These are phyloP conservation scores for Leucocoprinus sp. DNA, from an alignment of 768 basidiomycete genomes.

Conservation along the genomic window DNA sequence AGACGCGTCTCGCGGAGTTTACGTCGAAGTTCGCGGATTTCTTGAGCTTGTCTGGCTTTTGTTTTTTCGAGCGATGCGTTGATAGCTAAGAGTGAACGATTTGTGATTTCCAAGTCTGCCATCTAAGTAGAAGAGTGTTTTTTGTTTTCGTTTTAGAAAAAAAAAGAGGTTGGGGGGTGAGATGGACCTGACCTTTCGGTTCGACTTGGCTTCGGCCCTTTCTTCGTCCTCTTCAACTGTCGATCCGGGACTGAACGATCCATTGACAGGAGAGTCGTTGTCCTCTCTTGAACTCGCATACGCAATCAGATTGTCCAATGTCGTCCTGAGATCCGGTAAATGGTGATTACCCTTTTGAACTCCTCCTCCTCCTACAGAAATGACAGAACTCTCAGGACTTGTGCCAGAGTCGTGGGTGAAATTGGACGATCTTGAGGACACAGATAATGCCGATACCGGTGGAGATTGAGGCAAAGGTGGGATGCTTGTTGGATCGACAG, in stretches of 20 bases:
- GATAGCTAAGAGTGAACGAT: slow-evolving; percentile 77
- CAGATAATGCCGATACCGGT: slow-evolving; percentile 60
- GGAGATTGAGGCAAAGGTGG: slow-evolving; percentile 68
- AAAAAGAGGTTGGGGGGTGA: neutral
- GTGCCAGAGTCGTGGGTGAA: slow-evolving; percentile 17
- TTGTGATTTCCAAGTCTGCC: slow-evolving; percentile 87
- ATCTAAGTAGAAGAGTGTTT: slow-evolving; percentile 54
- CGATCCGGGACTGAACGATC: neutral
- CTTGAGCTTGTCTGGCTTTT: slow-evolving; percentile 73
- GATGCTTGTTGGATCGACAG: slow-evolving; percentile 45
- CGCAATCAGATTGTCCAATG: slow-evolving; percentile 35
- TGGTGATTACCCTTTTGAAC: slow-evolving; percentile 11
- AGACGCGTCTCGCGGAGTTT: slow-evolving; percentile 78
- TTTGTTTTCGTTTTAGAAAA: neutral
- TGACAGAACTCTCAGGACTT: slow-evolving; percentile 23
- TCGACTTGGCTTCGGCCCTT: slow-evolving; percentile 72
- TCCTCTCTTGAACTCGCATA: slow-evolving; percentile 22
- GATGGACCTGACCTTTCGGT: slow-evolving; percentile 60
- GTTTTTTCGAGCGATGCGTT: slow-evolving; percentile 75
- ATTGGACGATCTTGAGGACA: slow-evolving; percentile 66
- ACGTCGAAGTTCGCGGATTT: slow-evolving; percentile 78
- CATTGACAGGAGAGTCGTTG: neutral
- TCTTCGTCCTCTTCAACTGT: slow-evolving; percentile 25
- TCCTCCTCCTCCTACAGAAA: neutral
- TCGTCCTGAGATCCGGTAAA: slow-evolving; percentile 23